phyloP scores from a whole-genome alignment of 345 rosid genomes.

The Reutealis trisperma region DNA sequence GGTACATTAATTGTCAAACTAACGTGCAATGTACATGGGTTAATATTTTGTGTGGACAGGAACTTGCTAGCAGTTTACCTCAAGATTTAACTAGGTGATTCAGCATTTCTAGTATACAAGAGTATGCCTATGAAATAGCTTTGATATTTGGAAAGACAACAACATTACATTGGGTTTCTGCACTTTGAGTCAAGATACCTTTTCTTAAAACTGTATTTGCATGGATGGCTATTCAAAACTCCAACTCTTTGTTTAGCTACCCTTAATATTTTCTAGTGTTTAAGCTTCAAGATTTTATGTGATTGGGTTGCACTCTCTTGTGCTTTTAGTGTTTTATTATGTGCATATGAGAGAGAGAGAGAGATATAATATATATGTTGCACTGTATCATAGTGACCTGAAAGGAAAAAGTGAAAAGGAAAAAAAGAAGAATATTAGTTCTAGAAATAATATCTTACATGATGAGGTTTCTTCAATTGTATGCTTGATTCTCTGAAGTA shows the following conservation, averaged over 20 bases:
- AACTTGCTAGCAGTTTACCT: background rate
- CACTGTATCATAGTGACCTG: background rate
- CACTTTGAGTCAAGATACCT: no score
- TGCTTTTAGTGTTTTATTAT: background rate
- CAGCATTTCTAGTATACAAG: background rate
- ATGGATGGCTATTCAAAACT: background rate
- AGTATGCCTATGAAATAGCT: background rate
- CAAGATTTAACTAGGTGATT: background rate
- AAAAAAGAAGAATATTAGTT: background rate
- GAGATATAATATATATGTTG: background rate
- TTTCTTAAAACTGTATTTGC: no score
- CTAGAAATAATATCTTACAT: background rate
- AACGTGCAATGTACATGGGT: background rate
- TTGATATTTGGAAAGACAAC: no score
- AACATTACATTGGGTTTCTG: no score
- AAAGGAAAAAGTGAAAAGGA: background rate
- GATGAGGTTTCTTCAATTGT: background rate
- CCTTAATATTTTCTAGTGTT: background rate
- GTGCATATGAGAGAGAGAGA: no score
- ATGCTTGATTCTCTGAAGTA: background rate
- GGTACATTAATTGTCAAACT: constrained; percentile 36
- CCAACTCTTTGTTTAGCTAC: no score
- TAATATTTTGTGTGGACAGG: background rate
- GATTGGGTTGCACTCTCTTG: background rate
- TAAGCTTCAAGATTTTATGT: background rate